phyloP scores from a whole-genome alignment of 441 rosid genomes.

The Adansonia madagascariensis region DNA sequence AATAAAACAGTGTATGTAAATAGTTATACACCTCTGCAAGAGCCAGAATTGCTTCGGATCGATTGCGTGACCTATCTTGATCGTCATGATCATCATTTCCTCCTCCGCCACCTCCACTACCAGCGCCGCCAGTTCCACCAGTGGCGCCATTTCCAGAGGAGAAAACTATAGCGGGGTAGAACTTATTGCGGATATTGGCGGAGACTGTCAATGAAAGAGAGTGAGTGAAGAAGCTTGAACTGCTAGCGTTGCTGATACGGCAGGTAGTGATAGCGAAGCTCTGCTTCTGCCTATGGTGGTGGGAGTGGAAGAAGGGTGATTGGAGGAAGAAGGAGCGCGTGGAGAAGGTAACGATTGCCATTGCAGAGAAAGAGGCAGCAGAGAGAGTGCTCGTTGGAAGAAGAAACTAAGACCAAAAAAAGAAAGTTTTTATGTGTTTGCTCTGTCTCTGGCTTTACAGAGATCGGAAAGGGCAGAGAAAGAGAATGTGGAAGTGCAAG shows the following conservation, averaged over 20 bases:
- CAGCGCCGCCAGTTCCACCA: slow-evolving; percentile 16
- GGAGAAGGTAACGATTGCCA: slow-evolving; percentile 31
- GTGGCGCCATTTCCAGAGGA: slow-evolving; percentile 32
- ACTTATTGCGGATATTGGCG: background rate
- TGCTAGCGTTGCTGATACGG: slow-evolving; percentile 8
- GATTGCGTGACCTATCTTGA: slow-evolving; percentile 18
- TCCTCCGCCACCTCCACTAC: slow-evolving; percentile 31
- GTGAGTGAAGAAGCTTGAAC: slow-evolving; percentile 1
- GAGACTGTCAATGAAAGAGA: background rate
- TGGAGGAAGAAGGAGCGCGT: slow-evolving; percentile 20
- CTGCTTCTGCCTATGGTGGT: slow-evolving; percentile 18
- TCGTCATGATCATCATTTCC: slow-evolving; percentile 18
- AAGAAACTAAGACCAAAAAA: background rate
- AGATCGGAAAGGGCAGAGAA: slow-evolving; percentile 10
- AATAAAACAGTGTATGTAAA: background rate
- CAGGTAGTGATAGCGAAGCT: slow-evolving; percentile 23
- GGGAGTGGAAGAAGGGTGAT: slow-evolving; percentile 16
- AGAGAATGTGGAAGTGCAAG: background rate
- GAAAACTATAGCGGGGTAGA: slow-evolving; percentile 13
- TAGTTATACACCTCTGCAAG: slow-evolving; percentile 23
- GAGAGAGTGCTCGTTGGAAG: background rate
- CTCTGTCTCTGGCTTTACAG: background rate
- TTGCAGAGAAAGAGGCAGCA: slow-evolving; percentile 2
- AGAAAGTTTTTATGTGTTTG: background rate
- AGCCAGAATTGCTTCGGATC: slow-evolving; percentile 31